These are phyloP conservation scores for Alternaria sp. DNA, from an alignment of 2,329 filamentous ascomycete genomes.

Conservation along the genomic window DNA sequence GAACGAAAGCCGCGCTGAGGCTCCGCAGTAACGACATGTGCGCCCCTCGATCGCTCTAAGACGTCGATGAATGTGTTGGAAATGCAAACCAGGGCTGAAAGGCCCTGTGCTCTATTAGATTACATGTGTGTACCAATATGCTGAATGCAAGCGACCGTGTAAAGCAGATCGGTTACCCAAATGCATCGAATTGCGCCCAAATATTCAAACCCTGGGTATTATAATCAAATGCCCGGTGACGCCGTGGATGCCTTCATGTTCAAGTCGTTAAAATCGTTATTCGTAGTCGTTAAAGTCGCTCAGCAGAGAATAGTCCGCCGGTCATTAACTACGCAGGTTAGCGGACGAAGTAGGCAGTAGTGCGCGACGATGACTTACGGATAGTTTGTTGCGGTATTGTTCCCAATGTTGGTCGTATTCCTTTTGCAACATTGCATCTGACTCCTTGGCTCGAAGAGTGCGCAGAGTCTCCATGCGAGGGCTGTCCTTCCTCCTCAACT, in stretches of 20 bases:
- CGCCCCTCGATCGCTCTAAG: conserved; percentile 6
- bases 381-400: conserved; percentile 2
- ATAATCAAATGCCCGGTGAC: conserved; percentile 17
- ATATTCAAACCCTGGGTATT: conserved; percentile 20
- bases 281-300: conserved; percentile 13
- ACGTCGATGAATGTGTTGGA: conserved; percentile 5
- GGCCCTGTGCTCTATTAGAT: conserved; percentile 13
- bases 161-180: conserved; percentile 1
- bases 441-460: conserved; percentile 44
- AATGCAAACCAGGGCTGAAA: conserved; percentile 8
- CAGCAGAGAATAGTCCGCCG: conserved; percentile 3
- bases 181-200: conserved; percentile 7
- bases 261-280: conserved; percentile 14
- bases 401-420: conserved; percentile 35
- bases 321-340: conserved; percentile 10
- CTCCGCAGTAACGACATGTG: conserved; percentile 21
- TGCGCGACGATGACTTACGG: conserved; percentile 3
- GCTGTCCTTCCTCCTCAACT: conserved; percentile 29
- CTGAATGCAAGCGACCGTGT: conserved; percentile 13
- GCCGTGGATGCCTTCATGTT: conserved; percentile 9
- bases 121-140: conserved; percentile 22
- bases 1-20: conserved; percentile 17
- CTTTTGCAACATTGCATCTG: conserved; percentile 44
- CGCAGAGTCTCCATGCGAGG: conserved; percentile 43
- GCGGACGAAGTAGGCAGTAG: not conserved